Evolutionary conservation across 2,329 filamentous ascomycete genomes (phyloP).

Genomic region (Colletotrichum liriopes): DNA sequence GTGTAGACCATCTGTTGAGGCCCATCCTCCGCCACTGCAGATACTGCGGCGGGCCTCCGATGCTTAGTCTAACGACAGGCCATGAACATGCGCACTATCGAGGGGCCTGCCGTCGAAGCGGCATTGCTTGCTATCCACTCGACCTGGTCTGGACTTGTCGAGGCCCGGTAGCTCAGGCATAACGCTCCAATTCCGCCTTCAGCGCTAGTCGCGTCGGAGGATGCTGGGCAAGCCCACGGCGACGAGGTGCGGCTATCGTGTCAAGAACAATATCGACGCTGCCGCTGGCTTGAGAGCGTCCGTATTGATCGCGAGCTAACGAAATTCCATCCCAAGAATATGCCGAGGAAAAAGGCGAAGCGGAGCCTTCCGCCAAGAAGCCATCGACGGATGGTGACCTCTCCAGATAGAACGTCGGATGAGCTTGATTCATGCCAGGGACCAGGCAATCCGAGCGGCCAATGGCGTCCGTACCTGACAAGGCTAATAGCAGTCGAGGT

Average conservation of each 20-base stretch:
- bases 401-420: conserved; percentile 20
- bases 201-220: not conserved
- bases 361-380: conserved; percentile 20
- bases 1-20: conserved; percentile 5
- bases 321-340: not conserved
- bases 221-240: not conserved
- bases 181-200: not conserved
- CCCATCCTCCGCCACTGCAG: not conserved
- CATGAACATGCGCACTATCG: conserved; percentile 1
- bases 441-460: not conserved
- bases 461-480: conserved; percentile 4
- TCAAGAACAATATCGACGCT: not conserved
- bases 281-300: not conserved
- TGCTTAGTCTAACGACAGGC: conserved; percentile 22
- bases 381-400: conserved; percentile 6
- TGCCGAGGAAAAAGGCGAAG: conserved; percentile 16
- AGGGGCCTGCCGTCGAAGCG: conserved; percentile 13
- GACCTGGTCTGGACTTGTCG: not conserved
- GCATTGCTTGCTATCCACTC: conserved; percentile 3
- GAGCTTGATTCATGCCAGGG: conserved; percentile 31
- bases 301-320: not conserved
- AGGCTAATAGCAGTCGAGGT: conserved; percentile 10
- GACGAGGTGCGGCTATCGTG: not conserved
- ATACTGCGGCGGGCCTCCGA: conserved; percentile 9
- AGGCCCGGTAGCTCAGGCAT: not conserved